phyloP scores from a whole-genome alignment of 208 protist genomes.

The Naegleria fowleri region DNA sequence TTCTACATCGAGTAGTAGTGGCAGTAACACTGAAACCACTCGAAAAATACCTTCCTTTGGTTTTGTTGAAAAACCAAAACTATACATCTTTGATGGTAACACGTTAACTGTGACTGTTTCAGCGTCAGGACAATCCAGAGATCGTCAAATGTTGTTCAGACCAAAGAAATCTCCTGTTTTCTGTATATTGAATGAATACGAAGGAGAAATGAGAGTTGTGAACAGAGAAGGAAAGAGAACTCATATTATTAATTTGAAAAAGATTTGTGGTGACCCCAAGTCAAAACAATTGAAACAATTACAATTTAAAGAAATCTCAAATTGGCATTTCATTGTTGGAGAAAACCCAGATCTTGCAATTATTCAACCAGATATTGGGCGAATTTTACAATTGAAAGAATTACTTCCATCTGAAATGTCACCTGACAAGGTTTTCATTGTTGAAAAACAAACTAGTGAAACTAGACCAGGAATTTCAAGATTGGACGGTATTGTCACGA shows the following conservation, averaged over 20 bases:
- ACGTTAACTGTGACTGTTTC: background rate
- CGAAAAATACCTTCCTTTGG: background rate
- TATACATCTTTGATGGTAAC: background rate
- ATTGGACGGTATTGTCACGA: background rate
- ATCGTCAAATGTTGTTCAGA: background rate
- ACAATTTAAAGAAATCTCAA: background rate
- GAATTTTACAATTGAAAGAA: background rate
- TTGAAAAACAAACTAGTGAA: background rate
- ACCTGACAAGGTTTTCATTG: background rate
- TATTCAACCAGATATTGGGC: background rate
- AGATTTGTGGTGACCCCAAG: background rate
- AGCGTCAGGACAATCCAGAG: background rate
- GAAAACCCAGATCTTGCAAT: background rate
- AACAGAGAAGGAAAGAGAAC: background rate
- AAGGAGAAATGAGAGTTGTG: background rate
- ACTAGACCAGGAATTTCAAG: background rate
- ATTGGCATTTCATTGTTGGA: background rate
- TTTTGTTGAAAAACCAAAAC: background rate
- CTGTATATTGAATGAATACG: background rate
- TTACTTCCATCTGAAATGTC: background rate
- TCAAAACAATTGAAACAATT: background rate
- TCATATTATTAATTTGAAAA: background rate
- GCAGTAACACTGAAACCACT: background rate
- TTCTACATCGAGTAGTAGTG: background rate
- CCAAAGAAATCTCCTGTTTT: background rate